phyloP scores from a whole-genome alignment of 2,329 filamentous ascomycete species.

The Hypoxylon sp. region DNA sequence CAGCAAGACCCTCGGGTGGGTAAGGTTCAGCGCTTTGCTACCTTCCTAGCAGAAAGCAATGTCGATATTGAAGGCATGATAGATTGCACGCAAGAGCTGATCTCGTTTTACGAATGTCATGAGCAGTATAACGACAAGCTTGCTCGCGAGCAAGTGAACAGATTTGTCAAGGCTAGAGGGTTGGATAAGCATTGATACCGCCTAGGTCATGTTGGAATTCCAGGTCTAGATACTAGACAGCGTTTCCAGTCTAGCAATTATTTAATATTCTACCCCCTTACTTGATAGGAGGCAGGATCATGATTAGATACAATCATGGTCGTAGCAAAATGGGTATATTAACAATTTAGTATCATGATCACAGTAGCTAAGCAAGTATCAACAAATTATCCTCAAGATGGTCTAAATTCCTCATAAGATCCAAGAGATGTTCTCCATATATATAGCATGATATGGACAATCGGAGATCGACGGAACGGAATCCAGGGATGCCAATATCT shows the following conservation, averaged over 20 bases:
- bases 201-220: too few relatives aligned
- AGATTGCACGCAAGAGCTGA: conserved; percentile 89
- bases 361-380: neutral
- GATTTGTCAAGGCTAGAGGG: conserved; percentile 66
- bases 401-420: conserved; percentile 1
- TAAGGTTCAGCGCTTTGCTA: conserved; percentile 71
- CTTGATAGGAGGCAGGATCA: too few relatives aligned
- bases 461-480: neutral
- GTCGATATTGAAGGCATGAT: conserved; percentile 86
- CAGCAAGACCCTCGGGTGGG: conserved; percentile 65
- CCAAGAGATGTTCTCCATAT: too few relatives aligned
- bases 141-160: conserved; percentile 65
- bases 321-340: too few relatives aligned
- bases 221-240: too few relatives aligned
- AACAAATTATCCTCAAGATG: neutral
- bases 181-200: conserved; percentile 58
- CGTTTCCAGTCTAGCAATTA: too few relatives aligned
- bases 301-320: too few relatives aligned
- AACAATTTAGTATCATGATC: too few relatives aligned
- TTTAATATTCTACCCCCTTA: too few relatives aligned
- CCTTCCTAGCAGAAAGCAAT: conserved; percentile 86
- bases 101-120: conserved; percentile 82
- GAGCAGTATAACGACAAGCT: conserved; percentile 69
- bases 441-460: neutral
- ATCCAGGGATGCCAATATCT: neutral